Conservation (phyloP, 345 rosid genomes). For the Pugionium cornutum region DNA sequence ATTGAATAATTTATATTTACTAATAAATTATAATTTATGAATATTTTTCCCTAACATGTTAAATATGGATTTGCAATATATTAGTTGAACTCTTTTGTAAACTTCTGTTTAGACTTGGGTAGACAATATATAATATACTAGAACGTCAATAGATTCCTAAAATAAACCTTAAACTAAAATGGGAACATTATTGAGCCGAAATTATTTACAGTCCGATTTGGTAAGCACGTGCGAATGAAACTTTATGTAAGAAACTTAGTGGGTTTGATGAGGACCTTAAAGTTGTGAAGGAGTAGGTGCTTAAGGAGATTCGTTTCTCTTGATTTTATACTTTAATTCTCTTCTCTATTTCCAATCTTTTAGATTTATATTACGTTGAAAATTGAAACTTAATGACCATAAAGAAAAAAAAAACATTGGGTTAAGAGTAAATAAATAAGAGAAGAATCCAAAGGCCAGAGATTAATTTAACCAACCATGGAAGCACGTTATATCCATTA, state of each 20-base stretch:
- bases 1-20: too few species aligned
- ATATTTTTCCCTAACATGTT: too few species aligned
- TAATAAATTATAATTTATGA: too few species aligned
- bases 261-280: constrained; percentile 27
- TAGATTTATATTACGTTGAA: constrained; percentile 12
- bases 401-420: constrained; percentile 27
- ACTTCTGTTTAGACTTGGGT: constrained; percentile 13
- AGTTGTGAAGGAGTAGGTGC: constrained; percentile 32
- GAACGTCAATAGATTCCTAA: neutral
- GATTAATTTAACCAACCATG: constrained; percentile 10
- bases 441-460: constrained; percentile 35
- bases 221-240: constrained; percentile 35
- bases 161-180: neutral
- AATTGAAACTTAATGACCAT: constrained; percentile 19
- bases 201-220: constrained; percentile 10
- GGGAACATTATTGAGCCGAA: neutral
- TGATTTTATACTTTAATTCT: constrained; percentile 17
- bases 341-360: constrained; percentile 21
- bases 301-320: constrained; percentile 42
- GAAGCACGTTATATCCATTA: constrained; percentile 38
- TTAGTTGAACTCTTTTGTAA: constrained; percentile 1
- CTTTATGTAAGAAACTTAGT: constrained; percentile 36
- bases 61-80: neutral
- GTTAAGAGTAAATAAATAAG: constrained; percentile 21
- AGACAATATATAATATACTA: neutral